phyloP scores from a whole-genome alignment of 768 basidiomycete genomes.

The Pisolithus tinctorius region DNA sequence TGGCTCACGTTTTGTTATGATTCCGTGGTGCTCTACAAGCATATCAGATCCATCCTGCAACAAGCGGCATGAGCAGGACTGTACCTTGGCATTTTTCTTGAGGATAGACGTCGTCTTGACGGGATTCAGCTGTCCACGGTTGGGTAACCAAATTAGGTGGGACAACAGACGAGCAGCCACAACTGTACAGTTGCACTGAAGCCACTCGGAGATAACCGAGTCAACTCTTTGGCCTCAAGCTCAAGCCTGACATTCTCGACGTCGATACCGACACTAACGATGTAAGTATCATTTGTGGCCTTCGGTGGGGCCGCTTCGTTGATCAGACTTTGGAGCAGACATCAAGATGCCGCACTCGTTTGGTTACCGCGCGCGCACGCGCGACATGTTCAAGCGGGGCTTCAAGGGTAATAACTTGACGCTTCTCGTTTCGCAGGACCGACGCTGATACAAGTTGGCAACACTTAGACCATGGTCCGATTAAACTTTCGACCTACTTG shows the following conservation, averaged over 20 bases:
- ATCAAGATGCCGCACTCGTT: constrained; percentile 99
- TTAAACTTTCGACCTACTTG: constrained; percentile 90
- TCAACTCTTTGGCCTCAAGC: constrained; percentile 22
- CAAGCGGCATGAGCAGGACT: constrained; percentile 4
- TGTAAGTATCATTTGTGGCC: constrained; percentile 32
- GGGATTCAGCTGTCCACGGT: constrained; percentile 17
- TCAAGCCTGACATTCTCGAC: constrained; percentile 43
- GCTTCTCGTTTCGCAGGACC: constrained; percentile 8
- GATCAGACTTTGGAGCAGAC: constrained; percentile 27
- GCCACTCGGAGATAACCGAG: constrained; percentile 62
- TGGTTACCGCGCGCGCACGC: constrained; percentile 99
- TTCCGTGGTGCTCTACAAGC: constrained; percentile 82
- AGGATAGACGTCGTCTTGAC: constrained; percentile 31
- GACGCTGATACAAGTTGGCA: constrained; percentile 1
- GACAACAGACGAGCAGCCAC: constrained; percentile 36
- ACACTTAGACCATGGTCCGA: constrained; percentile 72
- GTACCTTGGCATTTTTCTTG: constrained; percentile 85
- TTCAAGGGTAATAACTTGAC: constrained; percentile 76
- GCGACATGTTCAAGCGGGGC: constrained; percentile 99
- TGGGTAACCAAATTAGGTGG: constrained; percentile 26
- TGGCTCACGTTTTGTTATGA: constrained; percentile 88
- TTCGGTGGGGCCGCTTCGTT: constrained; percentile 9
- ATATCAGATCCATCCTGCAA: constrained; percentile 28
- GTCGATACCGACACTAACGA: constrained; percentile 27
- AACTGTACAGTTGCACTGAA: constrained; percentile 60